A percentile compares a stretch with the other conserved stretches of the same genome.
Conservation (phyloP, 1,284 basidiomycete genomes). For the Rhizoctonia solani region DNA sequence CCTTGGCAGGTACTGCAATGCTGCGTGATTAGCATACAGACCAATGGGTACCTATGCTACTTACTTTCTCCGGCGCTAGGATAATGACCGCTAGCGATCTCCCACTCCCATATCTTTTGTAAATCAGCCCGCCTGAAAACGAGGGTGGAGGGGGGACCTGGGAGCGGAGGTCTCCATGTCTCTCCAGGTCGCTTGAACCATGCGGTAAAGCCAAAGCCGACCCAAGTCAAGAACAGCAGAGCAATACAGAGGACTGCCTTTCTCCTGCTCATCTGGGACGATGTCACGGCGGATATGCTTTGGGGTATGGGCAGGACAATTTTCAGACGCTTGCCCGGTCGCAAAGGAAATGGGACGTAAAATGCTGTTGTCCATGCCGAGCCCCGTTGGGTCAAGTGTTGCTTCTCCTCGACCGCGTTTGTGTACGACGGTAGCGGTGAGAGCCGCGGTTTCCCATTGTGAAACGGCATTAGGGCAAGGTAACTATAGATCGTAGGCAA, state of each 20-base stretch:
- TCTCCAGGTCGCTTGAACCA: constrained; percentile 60
- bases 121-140: constrained; percentile 78
- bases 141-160: constrained; percentile 70
- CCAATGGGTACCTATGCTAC: constrained; percentile 21
- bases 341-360: constrained; percentile 62
- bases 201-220: constrained; percentile 62
- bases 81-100: constrained; percentile 87
- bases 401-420: constrained; percentile 70
- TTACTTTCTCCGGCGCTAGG: constrained; percentile 75
- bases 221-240: constrained; percentile 55
- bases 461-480: constrained; percentile 6
- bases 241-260: constrained; percentile 55
- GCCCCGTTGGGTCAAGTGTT: constrained; percentile 41
- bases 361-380: constrained; percentile 50
- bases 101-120: constrained; percentile 91
- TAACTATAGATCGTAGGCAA: background rate
- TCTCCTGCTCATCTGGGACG: constrained; percentile 62
- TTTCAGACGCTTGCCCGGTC: constrained; percentile 55
- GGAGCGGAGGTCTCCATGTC: constrained; percentile 71
- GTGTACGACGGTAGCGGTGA: constrained; percentile 62
- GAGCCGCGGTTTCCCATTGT: constrained; percentile 50
- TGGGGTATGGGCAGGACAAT: constrained; percentile 67
- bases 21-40: constrained; percentile 14
- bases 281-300: constrained; percentile 60
- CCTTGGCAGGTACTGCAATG: constrained; percentile 67